phyloP scores from a whole-genome alignment of 1,139 yeast species.

The Pneumocystis oryctolagi region DNA sequence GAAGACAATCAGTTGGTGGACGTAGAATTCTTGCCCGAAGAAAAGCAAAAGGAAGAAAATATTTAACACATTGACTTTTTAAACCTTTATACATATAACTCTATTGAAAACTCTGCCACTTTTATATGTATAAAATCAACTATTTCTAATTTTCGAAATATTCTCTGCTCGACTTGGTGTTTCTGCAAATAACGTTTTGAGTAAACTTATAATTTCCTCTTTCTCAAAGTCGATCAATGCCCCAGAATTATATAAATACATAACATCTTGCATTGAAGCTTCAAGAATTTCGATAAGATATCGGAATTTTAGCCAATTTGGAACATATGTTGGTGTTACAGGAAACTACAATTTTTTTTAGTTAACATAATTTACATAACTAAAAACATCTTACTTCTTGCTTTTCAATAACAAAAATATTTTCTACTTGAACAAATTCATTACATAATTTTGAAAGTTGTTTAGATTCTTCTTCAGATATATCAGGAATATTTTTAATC shows the following conservation, averaged over 20 bases:
- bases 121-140: background rate
- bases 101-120: too few relatives aligned
- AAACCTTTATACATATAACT: background rate
- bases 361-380: background rate
- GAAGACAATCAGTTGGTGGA: background rate
- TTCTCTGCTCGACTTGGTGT: constrained; percentile 49
- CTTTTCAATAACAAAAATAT: constrained; percentile 15
- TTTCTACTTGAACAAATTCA: constrained; percentile 17
- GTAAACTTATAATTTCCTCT: constrained; percentile 45
- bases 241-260: constrained; percentile 57
- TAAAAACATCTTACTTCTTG: constrained; percentile 1
- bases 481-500: constrained; percentile 16
- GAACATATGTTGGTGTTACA: constrained; percentile 23
- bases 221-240: constrained; percentile 58
- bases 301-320: constrained; percentile 29
- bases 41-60: background rate
- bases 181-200: constrained; percentile 54
- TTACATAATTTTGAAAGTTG: constrained; percentile 20
- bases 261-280: constrained; percentile 45
- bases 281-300: constrained; percentile 24
- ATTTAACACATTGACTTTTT: background rate
- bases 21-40: constrained; percentile 1
- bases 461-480: constrained; percentile 24
- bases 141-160: constrained; percentile 38
- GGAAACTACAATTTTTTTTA: constrained; percentile 5